Evolutionary conservation across 139 green algal species (phyloP).

Genomic region (Spirogloea muscicola): DNA sequence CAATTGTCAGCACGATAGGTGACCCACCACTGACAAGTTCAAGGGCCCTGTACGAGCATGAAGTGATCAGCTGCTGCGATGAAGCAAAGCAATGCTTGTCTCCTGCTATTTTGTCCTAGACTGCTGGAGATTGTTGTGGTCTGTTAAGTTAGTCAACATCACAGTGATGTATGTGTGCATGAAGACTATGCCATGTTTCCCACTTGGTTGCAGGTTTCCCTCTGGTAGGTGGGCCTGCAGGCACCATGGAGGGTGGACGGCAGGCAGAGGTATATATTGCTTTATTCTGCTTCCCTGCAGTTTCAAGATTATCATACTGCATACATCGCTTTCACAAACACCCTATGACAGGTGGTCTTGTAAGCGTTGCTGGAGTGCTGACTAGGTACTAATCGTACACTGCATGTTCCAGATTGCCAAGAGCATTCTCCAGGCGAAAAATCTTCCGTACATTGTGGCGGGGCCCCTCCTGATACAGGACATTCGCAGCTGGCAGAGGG

Average conservation of each 20-base stretch:
- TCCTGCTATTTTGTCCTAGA: too few species aligned
- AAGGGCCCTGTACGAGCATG: background rate
- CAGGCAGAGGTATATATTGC: slow-evolving; percentile 55
- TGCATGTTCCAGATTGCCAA: slow-evolving; percentile 60
- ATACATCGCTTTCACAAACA: too few species aligned
- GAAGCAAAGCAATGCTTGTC: too few species aligned
- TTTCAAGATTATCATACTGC: too few species aligned
- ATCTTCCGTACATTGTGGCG: slow-evolving; percentile 92
- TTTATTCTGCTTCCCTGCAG: too few species aligned
- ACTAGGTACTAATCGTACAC: too few species aligned
- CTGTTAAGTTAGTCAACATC: background rate
- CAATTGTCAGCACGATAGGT: slow-evolving; percentile 62
- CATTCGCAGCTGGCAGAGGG: slow-evolving; percentile 70
- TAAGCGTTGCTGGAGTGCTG: too few species aligned
- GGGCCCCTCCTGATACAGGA: slow-evolving; percentile 91
- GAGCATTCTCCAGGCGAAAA: slow-evolving; percentile 84
- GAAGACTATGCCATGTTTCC: slow-evolving; percentile 49
- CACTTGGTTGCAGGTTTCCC: slow-evolving; percentile 67
- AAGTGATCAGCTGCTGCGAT: background rate
- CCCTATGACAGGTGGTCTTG: too few species aligned
- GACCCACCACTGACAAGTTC: background rate
- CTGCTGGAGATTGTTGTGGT: background rate
- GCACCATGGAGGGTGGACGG: slow-evolving; percentile 85
- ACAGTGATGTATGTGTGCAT: background rate
- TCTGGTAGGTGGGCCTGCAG: slow-evolving; percentile 88